Percentiles rank a stretch among this genome's conserved stretches.
Evolutionary conservation across 306 rosid species (phyloP).

Genomic region (Rosa persica): DNA sequence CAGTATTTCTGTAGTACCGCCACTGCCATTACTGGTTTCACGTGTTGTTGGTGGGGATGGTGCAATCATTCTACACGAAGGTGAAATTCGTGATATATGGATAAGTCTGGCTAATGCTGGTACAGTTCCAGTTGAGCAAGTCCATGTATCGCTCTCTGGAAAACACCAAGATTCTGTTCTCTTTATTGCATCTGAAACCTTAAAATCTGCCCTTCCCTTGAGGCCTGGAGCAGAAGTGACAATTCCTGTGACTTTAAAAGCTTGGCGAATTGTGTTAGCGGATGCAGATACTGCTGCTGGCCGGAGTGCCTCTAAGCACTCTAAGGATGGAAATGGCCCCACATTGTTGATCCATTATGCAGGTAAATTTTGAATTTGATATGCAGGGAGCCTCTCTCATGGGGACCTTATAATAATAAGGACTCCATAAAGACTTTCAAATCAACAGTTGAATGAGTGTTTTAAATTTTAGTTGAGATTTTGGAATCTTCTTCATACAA

Average conservation of each 20-base stretch:
- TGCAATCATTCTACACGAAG: slow-evolving; percentile 89
- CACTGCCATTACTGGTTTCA: slow-evolving; percentile 80
- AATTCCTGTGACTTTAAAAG: slow-evolving; percentile 83
- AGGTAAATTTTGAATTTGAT: slow-evolving; percentile 45
- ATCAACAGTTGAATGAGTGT: background rate
- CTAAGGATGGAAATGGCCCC: slow-evolving; percentile 81
- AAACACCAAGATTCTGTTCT: slow-evolving; percentile 90
- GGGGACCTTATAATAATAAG: background rate
- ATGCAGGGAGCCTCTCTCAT: background rate
- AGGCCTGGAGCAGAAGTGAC: slow-evolving; percentile 95
- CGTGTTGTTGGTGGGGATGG: slow-evolving; percentile 90
- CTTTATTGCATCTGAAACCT: slow-evolving; percentile 65
- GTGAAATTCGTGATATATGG: slow-evolving; percentile 90
- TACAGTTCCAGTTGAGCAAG: slow-evolving; percentile 90
- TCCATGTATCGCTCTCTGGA: slow-evolving; percentile 83
- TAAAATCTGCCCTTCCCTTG: slow-evolving; percentile 81
- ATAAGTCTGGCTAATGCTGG: slow-evolving; percentile 95
- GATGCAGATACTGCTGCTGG: slow-evolving; percentile 65
- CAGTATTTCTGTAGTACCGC: slow-evolving; percentile 72
- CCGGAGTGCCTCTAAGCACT: slow-evolving; percentile 59
- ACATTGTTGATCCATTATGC: slow-evolving; percentile 86
- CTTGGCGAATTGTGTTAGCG: slow-evolving; percentile 69
- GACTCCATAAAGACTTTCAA: background rate
- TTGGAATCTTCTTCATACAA: background rate
- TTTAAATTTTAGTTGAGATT: background rate